Evolutionary conservation across 2,329 filamentous ascomycete species (phyloP).

Genomic region (Pseudocercospora fuligena): DNA sequence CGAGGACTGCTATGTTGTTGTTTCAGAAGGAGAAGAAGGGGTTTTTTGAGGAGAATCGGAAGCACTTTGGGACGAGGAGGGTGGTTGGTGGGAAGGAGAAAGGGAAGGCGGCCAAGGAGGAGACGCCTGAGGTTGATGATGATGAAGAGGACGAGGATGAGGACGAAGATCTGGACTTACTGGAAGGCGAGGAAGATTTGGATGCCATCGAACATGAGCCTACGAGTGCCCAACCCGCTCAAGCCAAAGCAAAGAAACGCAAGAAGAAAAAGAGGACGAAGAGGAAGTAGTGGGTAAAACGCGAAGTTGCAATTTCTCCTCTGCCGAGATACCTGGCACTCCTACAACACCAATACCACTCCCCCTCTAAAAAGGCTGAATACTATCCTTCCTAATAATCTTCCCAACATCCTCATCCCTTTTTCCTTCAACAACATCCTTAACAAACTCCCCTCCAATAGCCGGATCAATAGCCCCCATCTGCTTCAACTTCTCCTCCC

Average conservation of each 20-base stretch:
- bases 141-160: constrained; percentile 35
- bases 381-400: constrained; percentile 42
- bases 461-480: constrained; percentile 46
- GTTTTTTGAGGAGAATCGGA: constrained; percentile 81
- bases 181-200: constrained; percentile 32
- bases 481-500: constrained; percentile 36
- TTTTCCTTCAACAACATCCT: constrained; percentile 45
- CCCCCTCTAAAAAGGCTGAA: constrained; percentile 45
- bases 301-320: not conserved
- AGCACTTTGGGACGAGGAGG: constrained; percentile 58
- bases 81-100: constrained; percentile 22
- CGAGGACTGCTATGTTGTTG: constrained; percentile 84
- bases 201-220: constrained; percentile 29
- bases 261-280: constrained; percentile 44
- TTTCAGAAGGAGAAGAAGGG: constrained; percentile 81
- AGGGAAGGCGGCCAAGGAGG: constrained; percentile 28
- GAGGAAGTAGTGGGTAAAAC: constrained; percentile 33
- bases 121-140: constrained; percentile 27
- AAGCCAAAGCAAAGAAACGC: constrained; percentile 39
- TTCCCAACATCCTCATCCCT: constrained; percentile 46
- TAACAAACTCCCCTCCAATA: constrained; percentile 45
- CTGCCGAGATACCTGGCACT: no score
- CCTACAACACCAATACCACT: no score
- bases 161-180: constrained; percentile 32
- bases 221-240: constrained; percentile 37